Evolutionary conservation across 2,329 filamentous ascomycete genomes (phyloP).

Genomic region (Rutstroemia sp.): DNA sequence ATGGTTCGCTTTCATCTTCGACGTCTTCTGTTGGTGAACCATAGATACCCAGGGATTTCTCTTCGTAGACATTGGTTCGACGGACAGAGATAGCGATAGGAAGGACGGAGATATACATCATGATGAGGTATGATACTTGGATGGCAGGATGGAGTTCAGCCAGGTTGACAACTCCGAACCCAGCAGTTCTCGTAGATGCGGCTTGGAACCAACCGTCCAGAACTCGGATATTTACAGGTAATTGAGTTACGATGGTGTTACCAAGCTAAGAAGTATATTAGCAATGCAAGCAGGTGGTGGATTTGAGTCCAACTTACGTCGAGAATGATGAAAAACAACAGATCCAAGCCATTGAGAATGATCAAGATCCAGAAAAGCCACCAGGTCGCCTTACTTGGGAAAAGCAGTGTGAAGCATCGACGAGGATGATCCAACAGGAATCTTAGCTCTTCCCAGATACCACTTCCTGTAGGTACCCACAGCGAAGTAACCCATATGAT

Average conservation of each 20-base stretch:
- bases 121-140: conserved; percentile 89
- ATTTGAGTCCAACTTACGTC: conserved; percentile 54
- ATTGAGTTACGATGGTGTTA: conserved; percentile 55
- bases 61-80: conserved; percentile 92
- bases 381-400: conserved; percentile 87
- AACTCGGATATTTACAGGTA: conserved; percentile 69
- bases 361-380: conserved; percentile 88
- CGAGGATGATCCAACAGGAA: conserved; percentile 93
- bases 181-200: conserved; percentile 80
- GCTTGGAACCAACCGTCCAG: conserved; percentile 88
- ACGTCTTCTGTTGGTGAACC: conserved; percentile 39
- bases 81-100: conserved; percentile 94
- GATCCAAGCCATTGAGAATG: conserved; percentile 72
- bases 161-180: conserved; percentile 77
- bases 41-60: conserved; percentile 75
- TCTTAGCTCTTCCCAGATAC: conserved; percentile 79
- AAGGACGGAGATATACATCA: conserved; percentile 99
- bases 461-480: conserved; percentile 55
- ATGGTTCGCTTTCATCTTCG: conserved; percentile 51
- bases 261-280: conserved; percentile 49
- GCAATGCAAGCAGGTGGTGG: not conserved
- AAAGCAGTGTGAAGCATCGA: conserved; percentile 91
- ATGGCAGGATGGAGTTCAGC: conserved; percentile 78
- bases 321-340: conserved; percentile 87
- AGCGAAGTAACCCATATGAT: conserved; percentile 79